phyloP scores from a whole-genome alignment of 768 basidiomycete species.

The Rossbeevera mucosa region DNA sequence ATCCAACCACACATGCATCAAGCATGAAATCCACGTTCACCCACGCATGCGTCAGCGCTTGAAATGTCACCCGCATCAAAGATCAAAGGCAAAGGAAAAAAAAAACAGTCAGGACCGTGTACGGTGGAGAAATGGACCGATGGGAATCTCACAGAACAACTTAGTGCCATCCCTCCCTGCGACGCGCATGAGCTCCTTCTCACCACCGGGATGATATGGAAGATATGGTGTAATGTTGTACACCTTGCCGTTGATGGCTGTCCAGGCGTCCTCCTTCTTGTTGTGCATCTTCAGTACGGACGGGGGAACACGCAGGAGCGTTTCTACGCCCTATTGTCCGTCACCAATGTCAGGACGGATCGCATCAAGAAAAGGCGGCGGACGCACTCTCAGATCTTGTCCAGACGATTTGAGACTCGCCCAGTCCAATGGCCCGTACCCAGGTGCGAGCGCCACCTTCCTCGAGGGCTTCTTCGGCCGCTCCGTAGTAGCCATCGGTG shows the following conservation, averaged over 20 bases:
- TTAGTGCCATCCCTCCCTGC: conserved; percentile 95
- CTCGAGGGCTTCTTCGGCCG: conserved; percentile 54
- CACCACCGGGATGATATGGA: conserved; percentile 90
- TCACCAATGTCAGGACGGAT: background rate
- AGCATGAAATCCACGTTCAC: conserved; percentile 96
- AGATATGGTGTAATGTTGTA: conserved; percentile 96
- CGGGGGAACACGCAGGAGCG: conserved; percentile 64
- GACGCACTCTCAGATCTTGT: conserved; percentile 65
- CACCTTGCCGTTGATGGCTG: conserved; percentile 86
- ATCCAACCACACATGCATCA: conserved; percentile 88
- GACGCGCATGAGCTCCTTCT: conserved; percentile 88
- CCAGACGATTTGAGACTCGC: conserved; percentile 82
- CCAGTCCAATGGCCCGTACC: conserved; percentile 93
- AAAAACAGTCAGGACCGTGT: conserved; percentile 1
- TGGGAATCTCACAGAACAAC: conserved; percentile 71
- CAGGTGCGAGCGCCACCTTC: conserved; percentile 89
- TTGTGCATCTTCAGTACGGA: conserved; percentile 79
- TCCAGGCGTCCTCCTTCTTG: conserved; percentile 86
- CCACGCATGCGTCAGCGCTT: conserved; percentile 93
- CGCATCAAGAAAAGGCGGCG: background rate
- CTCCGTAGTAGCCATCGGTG: conserved; percentile 61
- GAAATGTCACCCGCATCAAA: background rate
- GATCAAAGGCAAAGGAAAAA: background rate
- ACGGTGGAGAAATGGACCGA: background rate
- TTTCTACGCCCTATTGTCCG: conserved; percentile 58